Conservation (phyloP, 1,139 yeast genomes). For the Pichia sp. region DNA sequence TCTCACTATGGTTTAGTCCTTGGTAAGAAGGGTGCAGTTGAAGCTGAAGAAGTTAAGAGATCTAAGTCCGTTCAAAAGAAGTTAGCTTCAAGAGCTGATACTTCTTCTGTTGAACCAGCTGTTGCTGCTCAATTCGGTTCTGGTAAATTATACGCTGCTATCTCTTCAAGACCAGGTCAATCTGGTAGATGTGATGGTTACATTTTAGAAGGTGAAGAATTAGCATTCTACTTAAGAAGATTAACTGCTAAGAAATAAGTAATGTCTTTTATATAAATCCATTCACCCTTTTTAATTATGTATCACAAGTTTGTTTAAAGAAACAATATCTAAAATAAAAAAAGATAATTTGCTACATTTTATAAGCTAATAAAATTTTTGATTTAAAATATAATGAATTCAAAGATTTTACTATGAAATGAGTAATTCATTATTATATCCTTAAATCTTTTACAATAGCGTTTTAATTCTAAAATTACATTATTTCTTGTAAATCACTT, state of each 20-base stretch:
- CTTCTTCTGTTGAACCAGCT: constrained; percentile 80
- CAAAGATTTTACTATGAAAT: no score
- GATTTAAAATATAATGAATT: no score
- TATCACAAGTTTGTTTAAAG: constrained; percentile 1
- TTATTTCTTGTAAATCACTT: neutral
- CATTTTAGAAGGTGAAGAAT: constrained; percentile 99
- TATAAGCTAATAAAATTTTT: no score
- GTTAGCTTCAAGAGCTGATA: constrained; percentile 83
- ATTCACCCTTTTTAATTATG: constrained; percentile 1
- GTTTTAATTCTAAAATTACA: no score
- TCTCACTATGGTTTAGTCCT: constrained; percentile 92
- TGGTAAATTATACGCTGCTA: constrained; percentile 97
- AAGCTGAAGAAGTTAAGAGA: constrained; percentile 42
- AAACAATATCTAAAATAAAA: neutral
- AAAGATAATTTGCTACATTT: neutral
- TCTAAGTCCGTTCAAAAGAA: constrained; percentile 86
- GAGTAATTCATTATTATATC: no score
- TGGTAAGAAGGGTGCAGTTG: constrained; percentile 68
- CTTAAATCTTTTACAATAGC: no score
- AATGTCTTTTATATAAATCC: constrained; percentile 3
- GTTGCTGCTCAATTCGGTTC: constrained; percentile 96
- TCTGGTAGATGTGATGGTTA: constrained; percentile 99
- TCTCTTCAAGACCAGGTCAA: constrained; percentile 99
- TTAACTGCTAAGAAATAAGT: constrained; percentile 96
- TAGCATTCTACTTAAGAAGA: constrained; percentile 99